A percentile compares a stretch with the other conserved stretches of the same genome.
phyloP scores from a whole-genome alignment of 2,329 filamentous ascomycete species.

The Colletotrichum siamense region DNA sequence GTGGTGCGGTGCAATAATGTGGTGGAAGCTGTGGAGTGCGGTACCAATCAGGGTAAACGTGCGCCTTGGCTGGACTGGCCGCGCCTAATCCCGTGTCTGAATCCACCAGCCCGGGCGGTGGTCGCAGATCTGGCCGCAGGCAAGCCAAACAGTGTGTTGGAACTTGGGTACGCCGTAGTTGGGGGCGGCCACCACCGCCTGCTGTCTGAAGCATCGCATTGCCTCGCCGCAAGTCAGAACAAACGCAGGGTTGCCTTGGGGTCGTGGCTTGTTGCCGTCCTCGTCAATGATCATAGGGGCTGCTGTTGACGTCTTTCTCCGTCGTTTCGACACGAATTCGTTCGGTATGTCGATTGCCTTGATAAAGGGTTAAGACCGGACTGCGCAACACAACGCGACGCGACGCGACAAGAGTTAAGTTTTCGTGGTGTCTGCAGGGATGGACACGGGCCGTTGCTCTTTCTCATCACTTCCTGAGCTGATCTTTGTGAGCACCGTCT shows the following conservation, averaged over 20 bases:
- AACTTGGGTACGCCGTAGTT: background rate
- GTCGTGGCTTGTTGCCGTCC: background rate
- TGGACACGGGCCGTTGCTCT: background rate
- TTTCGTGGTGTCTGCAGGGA: background rate
- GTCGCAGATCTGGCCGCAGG: slow-evolving; percentile 24
- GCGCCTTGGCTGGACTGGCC: slow-evolving; percentile 19
- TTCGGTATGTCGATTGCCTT: background rate
- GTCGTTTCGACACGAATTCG: background rate
- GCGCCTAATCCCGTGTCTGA: slow-evolving; percentile 18
- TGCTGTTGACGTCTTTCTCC: background rate
- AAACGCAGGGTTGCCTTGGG: background rate
- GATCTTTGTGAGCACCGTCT: background rate
- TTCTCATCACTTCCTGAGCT: background rate
- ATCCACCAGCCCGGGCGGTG: slow-evolving; percentile 22
- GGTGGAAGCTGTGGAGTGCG: slow-evolving; percentile 13
- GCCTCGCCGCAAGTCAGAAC: background rate
- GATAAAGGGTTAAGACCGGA: background rate
- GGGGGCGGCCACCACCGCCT: background rate
- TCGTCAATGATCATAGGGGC: background rate
- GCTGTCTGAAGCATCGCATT: background rate
- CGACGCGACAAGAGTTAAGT: background rate
- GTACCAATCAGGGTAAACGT: slow-evolving; percentile 20
- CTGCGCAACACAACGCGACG: background rate
- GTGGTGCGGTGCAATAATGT: slow-evolving; percentile 12
- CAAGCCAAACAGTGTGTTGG: background rate